Evolutionary conservation across 345 rosid genomes (phyloP).

Genomic region (Stellera chamaejasme): DNA sequence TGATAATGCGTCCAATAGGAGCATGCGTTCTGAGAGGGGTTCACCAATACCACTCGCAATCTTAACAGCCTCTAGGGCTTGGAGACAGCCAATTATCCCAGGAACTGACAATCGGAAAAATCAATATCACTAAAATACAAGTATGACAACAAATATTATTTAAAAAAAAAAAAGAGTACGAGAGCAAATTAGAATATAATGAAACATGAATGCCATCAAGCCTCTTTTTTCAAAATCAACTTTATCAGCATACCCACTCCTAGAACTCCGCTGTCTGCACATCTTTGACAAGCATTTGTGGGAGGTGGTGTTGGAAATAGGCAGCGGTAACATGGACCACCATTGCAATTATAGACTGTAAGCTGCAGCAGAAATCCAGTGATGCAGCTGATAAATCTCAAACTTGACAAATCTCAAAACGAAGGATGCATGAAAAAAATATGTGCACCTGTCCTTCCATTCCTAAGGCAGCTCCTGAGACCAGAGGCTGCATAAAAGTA

Average conservation of each 20-base stretch:
- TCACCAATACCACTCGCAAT: constrained; percentile 82
- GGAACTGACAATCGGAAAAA: constrained; percentile 48
- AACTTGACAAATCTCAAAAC: background rate
- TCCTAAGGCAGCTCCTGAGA: constrained; percentile 96
- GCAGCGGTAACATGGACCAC: constrained; percentile 74
- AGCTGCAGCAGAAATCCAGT: constrained; percentile 15
- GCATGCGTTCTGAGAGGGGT: constrained; percentile 81
- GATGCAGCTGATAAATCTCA: background rate
- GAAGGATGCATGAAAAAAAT: background rate
- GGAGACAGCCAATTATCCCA: constrained; percentile 90
- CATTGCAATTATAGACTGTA: constrained; percentile 54
- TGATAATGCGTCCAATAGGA: constrained; percentile 85
- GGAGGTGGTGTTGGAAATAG: constrained; percentile 72
- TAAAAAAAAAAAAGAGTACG: background rate
- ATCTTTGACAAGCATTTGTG: constrained; percentile 65
- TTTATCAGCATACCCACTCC: constrained; percentile 50
- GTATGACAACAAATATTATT: background rate
- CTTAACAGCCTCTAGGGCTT: constrained; percentile 93
- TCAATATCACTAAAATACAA: background rate
- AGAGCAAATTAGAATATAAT: background rate
- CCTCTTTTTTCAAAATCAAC: background rate
- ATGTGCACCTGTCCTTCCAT: constrained; percentile 82
- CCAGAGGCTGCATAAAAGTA: constrained; percentile 64
- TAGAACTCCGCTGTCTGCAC: constrained; percentile 64
- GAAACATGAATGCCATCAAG: background rate